Evolutionary conservation across 2,329 filamentous ascomycete species (phyloP).

Genomic region (Mollisiaceae sp.): DNA sequence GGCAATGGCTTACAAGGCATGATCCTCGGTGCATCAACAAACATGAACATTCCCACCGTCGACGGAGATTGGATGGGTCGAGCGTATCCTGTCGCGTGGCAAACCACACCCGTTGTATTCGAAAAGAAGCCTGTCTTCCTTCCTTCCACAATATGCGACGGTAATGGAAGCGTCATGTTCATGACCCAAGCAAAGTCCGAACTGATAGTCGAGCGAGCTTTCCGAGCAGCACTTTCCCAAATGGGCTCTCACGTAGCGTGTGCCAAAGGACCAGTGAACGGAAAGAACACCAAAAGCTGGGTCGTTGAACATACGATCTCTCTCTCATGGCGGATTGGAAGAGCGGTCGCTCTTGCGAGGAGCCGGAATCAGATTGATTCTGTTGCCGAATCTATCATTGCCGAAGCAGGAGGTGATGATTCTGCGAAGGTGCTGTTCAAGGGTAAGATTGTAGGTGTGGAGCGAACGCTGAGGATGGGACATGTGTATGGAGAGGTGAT

Average conservation of each 20-base stretch:
- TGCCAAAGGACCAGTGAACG: constrained; percentile 55
- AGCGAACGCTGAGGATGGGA: constrained; percentile 59
- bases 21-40: constrained; percentile 57
- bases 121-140: constrained; percentile 52
- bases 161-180: constrained; percentile 55
- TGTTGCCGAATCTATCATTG: constrained; percentile 62
- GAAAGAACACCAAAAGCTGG: constrained; percentile 55
- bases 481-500: constrained; percentile 64
- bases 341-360: constrained; percentile 58
- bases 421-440: constrained; percentile 63
- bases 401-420: constrained; percentile 58
- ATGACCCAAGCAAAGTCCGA: constrained; percentile 56
- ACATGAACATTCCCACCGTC: constrained; percentile 56
- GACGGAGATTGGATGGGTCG: constrained; percentile 64
- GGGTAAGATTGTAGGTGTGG: constrained; percentile 66
- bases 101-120: constrained; percentile 58
- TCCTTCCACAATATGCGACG: constrained; percentile 55
- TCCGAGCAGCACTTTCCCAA: constrained; percentile 57
- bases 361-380: constrained; percentile 55
- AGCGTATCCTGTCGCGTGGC: constrained; percentile 60
- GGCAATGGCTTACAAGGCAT: constrained; percentile 65
- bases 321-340: constrained; percentile 57
- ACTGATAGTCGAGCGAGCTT: constrained; percentile 53
- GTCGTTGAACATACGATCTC: constrained; percentile 54
- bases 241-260: constrained; percentile 60